phyloP scores from a whole-genome alignment of 257 asterid genomes.

The Sherardia arvensis region DNA sequence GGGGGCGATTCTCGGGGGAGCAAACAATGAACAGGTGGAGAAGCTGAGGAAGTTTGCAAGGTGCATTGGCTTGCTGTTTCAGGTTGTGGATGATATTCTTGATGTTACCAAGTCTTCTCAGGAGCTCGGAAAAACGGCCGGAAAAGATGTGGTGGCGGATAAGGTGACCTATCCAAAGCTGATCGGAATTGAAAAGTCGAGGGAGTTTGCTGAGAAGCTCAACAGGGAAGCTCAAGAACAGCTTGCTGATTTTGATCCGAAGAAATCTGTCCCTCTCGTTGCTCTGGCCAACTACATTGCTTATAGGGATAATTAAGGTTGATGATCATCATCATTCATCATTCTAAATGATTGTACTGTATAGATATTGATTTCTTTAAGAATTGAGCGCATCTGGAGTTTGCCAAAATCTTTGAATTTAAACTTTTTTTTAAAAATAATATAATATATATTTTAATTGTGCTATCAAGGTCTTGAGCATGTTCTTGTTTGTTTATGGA shows the following conservation, averaged over 20 bases:
- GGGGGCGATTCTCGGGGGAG: conserved; percentile 58
- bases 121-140: conserved; percentile 58
- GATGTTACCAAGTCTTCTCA: conserved; percentile 52
- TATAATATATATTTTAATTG: too few relatives aligned
- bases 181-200: conserved; percentile 46
- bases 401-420: too few relatives aligned
- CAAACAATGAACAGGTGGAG: conserved; percentile 27
- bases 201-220: conserved; percentile 47
- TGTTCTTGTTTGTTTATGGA: too few relatives aligned
- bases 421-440: too few relatives aligned
- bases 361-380: too few relatives aligned
- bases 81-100: conserved; percentile 52
- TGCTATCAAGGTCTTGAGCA: too few relatives aligned
- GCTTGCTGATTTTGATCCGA: conserved; percentile 38
- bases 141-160: conserved; percentile 50
- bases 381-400: neutral
- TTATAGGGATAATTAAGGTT: conserved; percentile 32
- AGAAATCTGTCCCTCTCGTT: conserved; percentile 40
- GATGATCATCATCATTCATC: neutral
- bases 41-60: conserved; percentile 42
- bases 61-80: conserved; percentile 49
- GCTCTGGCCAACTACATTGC: conserved; percentile 53
- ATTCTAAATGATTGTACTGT: neutral
- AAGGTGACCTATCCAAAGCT: conserved; percentile 55
- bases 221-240: conserved; percentile 42